A percentile compares a stretch with the other conserved stretches of the same genome.
phyloP scores from a whole-genome alignment of 495 filamentous ascomycete species.

The Evansstolkia leycettana region DNA sequence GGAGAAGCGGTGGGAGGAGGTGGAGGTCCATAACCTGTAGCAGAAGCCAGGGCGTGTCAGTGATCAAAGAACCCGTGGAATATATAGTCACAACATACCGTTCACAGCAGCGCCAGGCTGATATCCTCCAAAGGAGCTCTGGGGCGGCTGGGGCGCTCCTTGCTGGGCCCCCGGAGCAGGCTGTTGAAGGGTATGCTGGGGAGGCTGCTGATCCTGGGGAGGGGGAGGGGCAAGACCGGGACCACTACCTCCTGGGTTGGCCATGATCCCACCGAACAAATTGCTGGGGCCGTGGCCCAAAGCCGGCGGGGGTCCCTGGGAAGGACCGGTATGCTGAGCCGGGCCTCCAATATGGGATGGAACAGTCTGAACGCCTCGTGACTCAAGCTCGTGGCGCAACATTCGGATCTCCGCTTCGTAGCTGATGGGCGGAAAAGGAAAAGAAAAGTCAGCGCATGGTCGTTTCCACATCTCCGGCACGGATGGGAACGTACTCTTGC shows the following conservation, averaged over 20 bases:
- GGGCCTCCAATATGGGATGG: constrained; percentile 48
- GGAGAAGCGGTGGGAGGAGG: constrained; percentile 79
- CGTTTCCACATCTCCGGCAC: too few relatives aligned
- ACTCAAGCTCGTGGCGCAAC: constrained; percentile 80
- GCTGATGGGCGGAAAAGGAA: constrained; percentile 30
- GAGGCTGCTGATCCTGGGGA: constrained; percentile 50
- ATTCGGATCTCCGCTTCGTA: constrained; percentile 86
- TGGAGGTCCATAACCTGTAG: constrained; percentile 50
- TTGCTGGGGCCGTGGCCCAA: constrained; percentile 88
- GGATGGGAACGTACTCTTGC: constrained; percentile 53
- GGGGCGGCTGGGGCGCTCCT: constrained; percentile 50
- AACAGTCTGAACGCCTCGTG: constrained; percentile 61
- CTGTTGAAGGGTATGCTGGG: constrained; percentile 46
- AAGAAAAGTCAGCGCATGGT: too few relatives aligned
- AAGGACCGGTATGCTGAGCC: constrained; percentile 61
- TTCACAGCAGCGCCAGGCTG: constrained; percentile 55
- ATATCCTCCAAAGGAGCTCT: constrained; percentile 45
- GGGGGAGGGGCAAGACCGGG: constrained; percentile 79
- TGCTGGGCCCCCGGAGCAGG: constrained; percentile 47
- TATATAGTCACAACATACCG: constrained; percentile 38
- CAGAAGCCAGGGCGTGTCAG: constrained; percentile 15
- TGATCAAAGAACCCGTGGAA: constrained; percentile 7
- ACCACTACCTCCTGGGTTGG: constrained; percentile 75
- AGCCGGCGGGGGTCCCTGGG: constrained; percentile 70
- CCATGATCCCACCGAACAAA: constrained; percentile 91